Percentiles rank a stretch among this genome's conserved stretches.
Evolutionary conservation across 1,284 basidiomycete species (phyloP).

Genomic region (Marasmius tenuissimus): DNA sequence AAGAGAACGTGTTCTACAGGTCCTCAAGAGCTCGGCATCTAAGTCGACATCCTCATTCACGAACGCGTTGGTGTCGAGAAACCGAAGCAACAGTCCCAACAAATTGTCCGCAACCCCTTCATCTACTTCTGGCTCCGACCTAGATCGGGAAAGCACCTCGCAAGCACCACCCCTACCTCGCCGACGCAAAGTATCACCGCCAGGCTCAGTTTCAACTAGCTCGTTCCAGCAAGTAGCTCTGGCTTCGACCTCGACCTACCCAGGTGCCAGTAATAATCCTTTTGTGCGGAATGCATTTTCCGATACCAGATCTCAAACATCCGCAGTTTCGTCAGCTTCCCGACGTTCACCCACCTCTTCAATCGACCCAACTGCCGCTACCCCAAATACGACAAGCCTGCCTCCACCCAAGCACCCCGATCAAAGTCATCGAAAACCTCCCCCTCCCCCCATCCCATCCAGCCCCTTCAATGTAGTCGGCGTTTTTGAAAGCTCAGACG

Average conservation of each 20-base stretch:
- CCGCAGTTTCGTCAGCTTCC: slow-evolving; percentile 12
- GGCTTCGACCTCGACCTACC: slow-evolving; percentile 24
- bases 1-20: slow-evolving; percentile 66
- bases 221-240: slow-evolving; percentile 45
- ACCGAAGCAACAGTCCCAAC: slow-evolving; percentile 29
- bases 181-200: slow-evolving; percentile 32
- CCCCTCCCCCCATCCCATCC: slow-evolving; percentile 20
- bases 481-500: not conserved
- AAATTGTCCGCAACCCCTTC: slow-evolving; percentile 15
- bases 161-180: slow-evolving; percentile 29
- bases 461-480: not conserved
- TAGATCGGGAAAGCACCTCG: slow-evolving; percentile 8
- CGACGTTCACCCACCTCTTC: slow-evolving; percentile 12
- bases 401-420: slow-evolving; percentile 62
- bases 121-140: slow-evolving; percentile 11
- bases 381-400: slow-evolving; percentile 49
- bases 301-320: slow-evolving; percentile 14
- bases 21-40: slow-evolving; percentile 54
- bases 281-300: not conserved
- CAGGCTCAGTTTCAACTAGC: slow-evolving; percentile 31
- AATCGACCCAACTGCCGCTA: slow-evolving; percentile 17
- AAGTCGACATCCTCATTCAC: slow-evolving; percentile 13
- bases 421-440: slow-evolving; percentile 28
- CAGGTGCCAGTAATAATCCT: slow-evolving; percentile 15
- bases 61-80: slow-evolving; percentile 15